Percentiles rank a stretch among this genome's conserved stretches.
These are phyloP conservation scores for Aspergillus homomorphus DNA, from an alignment of 495 filamentous ascomycete genomes.

Conservation along the genomic window DNA sequence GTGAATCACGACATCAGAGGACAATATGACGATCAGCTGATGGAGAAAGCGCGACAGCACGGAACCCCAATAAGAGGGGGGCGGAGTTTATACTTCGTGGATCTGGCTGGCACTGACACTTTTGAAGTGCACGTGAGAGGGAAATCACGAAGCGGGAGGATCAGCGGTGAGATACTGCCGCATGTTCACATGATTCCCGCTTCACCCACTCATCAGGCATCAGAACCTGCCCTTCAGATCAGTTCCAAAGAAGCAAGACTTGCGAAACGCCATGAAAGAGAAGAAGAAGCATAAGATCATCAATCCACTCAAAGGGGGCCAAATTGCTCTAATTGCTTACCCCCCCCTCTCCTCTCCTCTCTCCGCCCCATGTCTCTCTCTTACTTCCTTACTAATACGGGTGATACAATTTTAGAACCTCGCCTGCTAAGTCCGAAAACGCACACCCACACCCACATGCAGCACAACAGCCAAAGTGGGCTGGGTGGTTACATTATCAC, in stretches of 20 bases:
- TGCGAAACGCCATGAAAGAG: too few species aligned
- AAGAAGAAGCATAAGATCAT: too few species aligned
- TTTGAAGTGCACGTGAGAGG: background rate
- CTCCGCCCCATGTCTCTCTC: background rate
- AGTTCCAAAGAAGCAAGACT: background rate
- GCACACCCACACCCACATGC: background rate
- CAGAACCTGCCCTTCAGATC: too few species aligned
- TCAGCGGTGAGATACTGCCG: conserved; percentile 4
- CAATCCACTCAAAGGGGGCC: too few species aligned
- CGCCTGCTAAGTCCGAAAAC: background rate
- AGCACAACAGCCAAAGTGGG: too few species aligned
- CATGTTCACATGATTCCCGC: background rate
- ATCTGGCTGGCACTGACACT: too few species aligned
- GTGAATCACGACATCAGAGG: background rate
- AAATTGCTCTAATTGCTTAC: background rate
- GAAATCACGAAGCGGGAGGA: background rate
- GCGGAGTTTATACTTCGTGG: background rate
- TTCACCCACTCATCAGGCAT: too few species aligned
- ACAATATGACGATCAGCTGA: background rate
- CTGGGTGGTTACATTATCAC: background rate
- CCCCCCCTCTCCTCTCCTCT: too few species aligned
- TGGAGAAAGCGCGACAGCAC: background rate
- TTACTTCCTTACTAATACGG: background rate
- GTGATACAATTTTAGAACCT: background rate
- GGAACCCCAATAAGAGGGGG: background rate